phyloP scores from a whole-genome alignment of 352 stramenopile species.

The Blastocystis hominis region DNA sequence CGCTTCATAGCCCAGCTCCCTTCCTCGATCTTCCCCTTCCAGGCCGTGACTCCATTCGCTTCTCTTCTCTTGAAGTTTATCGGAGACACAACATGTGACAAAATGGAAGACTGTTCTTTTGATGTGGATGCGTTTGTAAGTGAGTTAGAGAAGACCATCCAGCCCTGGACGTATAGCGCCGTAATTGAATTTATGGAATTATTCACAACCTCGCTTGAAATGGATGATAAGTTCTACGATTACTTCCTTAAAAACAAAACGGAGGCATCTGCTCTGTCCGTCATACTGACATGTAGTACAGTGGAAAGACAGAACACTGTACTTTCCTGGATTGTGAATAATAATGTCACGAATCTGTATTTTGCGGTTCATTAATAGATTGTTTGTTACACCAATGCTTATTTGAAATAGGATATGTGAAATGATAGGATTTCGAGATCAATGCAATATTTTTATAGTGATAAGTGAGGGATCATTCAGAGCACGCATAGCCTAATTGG shows the following conservation, averaged over 20 bases:
- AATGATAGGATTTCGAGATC: no score
- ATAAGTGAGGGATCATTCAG: neutral
- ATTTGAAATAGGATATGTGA: no score
- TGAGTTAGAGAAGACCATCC: neutral
- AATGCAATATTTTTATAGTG: neutral
- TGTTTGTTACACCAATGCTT: neutral
- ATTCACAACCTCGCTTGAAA: neutral
- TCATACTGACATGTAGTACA: neutral
- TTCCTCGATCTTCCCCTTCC: neutral
- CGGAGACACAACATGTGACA: neutral
- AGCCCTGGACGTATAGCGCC: conserved; percentile 5
- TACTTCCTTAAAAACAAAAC: neutral
- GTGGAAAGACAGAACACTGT: neutral
- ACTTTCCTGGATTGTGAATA: neutral
- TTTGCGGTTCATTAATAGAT: neutral
- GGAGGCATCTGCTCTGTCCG: neutral
- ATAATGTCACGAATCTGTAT: neutral
- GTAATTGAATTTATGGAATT: neutral
- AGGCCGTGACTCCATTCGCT: neutral
- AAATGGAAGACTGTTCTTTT: neutral
- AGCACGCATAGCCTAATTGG: neutral
- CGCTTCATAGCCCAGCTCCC: neutral
- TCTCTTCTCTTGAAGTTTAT: neutral
- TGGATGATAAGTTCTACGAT: neutral
- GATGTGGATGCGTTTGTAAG: neutral